Percentiles rank a stretch among this genome's conserved stretches.
Conservation (phyloP, 176 grass and related monocot species). For the Triticum turgidum region DNA sequence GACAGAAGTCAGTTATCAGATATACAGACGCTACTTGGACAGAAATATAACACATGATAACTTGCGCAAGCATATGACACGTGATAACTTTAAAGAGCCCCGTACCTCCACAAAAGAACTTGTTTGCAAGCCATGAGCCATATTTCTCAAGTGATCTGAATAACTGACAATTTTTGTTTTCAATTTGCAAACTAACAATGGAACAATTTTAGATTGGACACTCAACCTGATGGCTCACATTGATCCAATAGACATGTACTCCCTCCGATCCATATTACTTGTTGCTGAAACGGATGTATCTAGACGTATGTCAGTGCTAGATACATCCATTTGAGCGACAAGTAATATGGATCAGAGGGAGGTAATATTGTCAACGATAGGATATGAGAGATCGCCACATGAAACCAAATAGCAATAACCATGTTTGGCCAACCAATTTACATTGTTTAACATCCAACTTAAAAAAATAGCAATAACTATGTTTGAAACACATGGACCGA, state of each 20-base stretch:
- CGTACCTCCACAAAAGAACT: background rate
- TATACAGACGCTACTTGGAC: background rate
- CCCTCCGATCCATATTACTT: too few species aligned
- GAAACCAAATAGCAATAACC: background rate
- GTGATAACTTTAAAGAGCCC: background rate
- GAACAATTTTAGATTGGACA: background rate
- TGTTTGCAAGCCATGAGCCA: background rate
- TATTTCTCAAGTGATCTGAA: background rate
- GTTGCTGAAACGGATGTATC: too few species aligned
- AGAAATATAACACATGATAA: background rate
- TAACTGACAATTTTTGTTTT: background rate
- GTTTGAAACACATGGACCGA: conserved; percentile 21
- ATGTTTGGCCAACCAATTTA: background rate
- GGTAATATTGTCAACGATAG: background rate
- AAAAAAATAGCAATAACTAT: background rate
- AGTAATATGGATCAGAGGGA: too few species aligned
- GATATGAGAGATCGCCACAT: background rate
- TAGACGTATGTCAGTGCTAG: too few species aligned
- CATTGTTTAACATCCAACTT: background rate
- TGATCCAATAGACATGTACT: background rate
- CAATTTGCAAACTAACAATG: background rate
- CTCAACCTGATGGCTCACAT: background rate
- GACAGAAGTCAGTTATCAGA: background rate
- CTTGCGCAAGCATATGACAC: background rate
- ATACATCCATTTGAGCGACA: too few species aligned